Base-by-base conservation (phyloP, 495 filamentous ascomycete species). In the Schizothecium vesticola region DNA sequence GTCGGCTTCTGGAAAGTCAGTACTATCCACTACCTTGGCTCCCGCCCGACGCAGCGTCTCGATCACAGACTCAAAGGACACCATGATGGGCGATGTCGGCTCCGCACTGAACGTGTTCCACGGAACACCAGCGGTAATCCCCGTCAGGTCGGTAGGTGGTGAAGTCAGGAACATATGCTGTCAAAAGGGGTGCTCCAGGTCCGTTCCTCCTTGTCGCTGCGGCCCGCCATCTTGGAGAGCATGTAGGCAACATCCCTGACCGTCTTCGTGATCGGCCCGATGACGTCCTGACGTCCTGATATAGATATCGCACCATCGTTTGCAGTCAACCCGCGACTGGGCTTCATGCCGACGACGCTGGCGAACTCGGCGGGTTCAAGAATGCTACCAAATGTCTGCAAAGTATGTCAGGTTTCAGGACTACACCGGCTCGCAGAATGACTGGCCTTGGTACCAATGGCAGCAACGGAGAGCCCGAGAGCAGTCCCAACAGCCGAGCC, bases 271-370 rank as follows among this genome's bases (percentile, higher is more conserved):
- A 66, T 23, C 0, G 65, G 25, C 22, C 58, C 65, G n/a, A 61
- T 7, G 59, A 67, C 31, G 22, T 67, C 65, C 24, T 67, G 57
- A 12, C 24, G 21, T 6, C 3, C 3, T 13, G 65, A 51, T 13
- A 67, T 31, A 2, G 65, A 31, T 11, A 67, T 28, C 7, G n/a
- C 31, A 8, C 65, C 58, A 22, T 67, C 65, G 6, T 51, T 31
- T 1, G 58, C 22, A 60, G 61, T 23, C 7, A 67, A 11, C 16
- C 65, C 58, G 13, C n/a, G 33, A 19, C 16, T 51, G 7, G 65
- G 65, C 65, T 67, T 61, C 16, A 67, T 19, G 6, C 65, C 65
- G 33, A 67, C 65, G 6, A 67, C 36, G 5, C 26, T 31, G 36
- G 26, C 55, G 12, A 12, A 24, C 19, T 63, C 29, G 23, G 61